Percentiles rank a stretch among this genome's conserved stretches.
phyloP scores from a whole-genome alignment of 306 rosid species.

The Ormosia semicastrata region DNA sequence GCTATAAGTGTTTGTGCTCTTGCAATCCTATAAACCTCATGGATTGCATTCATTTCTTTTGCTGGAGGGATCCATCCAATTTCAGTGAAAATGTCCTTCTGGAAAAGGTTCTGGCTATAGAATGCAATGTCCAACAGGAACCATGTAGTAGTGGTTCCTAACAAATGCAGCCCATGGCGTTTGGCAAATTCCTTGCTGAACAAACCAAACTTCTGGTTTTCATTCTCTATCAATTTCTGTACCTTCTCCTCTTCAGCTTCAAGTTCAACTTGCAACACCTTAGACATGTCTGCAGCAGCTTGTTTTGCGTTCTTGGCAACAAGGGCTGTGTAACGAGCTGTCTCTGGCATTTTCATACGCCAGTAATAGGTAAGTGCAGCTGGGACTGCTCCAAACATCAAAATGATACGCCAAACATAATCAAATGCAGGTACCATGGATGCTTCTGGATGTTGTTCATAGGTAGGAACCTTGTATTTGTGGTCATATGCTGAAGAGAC shows the following conservation, averaged over 20 bases:
- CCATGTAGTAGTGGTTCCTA: constrained; percentile 70
- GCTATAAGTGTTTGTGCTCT: constrained; percentile 78
- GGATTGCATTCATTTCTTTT: constrained; percentile 55
- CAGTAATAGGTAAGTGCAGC: constrained; percentile 64
- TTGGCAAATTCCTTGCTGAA: constrained; percentile 49
- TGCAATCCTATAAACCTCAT: constrained; percentile 65
- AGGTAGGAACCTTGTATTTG: constrained; percentile 39
- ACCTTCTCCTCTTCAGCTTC: constrained; percentile 53
- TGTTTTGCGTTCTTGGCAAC: constrained; percentile 62
- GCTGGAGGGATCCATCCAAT: constrained; percentile 74
- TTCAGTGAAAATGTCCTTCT: constrained; percentile 69
- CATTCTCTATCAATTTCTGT: background rate
- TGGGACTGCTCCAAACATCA: constrained; percentile 58
- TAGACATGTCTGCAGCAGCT: constrained; percentile 71
- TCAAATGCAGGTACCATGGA: constrained; percentile 52
- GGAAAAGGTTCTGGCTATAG: constrained; percentile 80
- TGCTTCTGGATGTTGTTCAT: background rate
- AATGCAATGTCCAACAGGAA: constrained; percentile 75
- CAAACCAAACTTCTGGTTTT: constrained; percentile 44
- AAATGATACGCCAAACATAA: constrained; percentile 56
- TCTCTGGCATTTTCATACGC: constrained; percentile 87
- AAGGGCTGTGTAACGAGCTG: constrained; percentile 75
- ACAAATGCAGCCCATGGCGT: constrained; percentile 59
- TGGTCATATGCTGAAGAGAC: constrained; percentile 49
- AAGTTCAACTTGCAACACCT: constrained; percentile 55